Percentiles rank a stretch among this genome's conserved stretches.
These are phyloP conservation scores for Pestalotiopsis sp. DNA, from an alignment of 2,329 filamentous ascomycete species.

Conservation along the genomic window DNA sequence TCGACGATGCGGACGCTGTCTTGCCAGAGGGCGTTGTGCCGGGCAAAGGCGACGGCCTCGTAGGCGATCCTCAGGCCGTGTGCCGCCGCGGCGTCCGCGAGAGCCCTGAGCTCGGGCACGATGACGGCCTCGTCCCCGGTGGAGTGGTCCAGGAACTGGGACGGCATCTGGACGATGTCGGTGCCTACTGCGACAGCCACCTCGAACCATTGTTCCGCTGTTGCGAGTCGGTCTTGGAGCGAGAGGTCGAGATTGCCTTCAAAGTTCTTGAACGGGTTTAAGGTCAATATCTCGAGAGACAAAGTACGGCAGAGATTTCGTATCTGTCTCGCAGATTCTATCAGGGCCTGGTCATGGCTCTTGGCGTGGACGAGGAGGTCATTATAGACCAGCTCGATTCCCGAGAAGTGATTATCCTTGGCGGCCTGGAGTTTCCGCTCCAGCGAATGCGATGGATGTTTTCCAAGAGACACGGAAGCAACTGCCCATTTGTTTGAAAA, in stretches of 20 bases:
- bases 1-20: conserved; percentile 28
- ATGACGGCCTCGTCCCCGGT: conserved; percentile 30
- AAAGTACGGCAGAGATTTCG: conserved; percentile 27
- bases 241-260: conserved; percentile 31
- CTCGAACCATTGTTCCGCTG: conserved; percentile 35
- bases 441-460: conserved; percentile 29
- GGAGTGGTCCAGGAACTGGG: conserved; percentile 27
- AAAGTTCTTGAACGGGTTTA: conserved; percentile 39
- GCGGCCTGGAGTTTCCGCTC: conserved; percentile 33
- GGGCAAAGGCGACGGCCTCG: conserved; percentile 35
- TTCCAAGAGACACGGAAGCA: conserved; percentile 17
- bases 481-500: neutral
- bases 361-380: conserved; percentile 29
- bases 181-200: conserved; percentile 27
- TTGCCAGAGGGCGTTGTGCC: conserved; percentile 35
- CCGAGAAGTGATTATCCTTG: conserved; percentile 28
- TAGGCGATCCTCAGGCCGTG: conserved; percentile 31
- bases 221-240: conserved; percentile 28
- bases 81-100: conserved; percentile 28
- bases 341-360: conserved; percentile 19
- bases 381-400: conserved; percentile 34
- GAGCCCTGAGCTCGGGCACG: conserved; percentile 30
- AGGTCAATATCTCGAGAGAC: conserved; percentile 33
- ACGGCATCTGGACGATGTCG: conserved; percentile 34
- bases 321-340: conserved; percentile 20